Percentiles rank a stretch among this genome's conserved stretches.
phyloP scores from a whole-genome alignment of 345 rosid genomes.

The Lepidium didymum region DNA sequence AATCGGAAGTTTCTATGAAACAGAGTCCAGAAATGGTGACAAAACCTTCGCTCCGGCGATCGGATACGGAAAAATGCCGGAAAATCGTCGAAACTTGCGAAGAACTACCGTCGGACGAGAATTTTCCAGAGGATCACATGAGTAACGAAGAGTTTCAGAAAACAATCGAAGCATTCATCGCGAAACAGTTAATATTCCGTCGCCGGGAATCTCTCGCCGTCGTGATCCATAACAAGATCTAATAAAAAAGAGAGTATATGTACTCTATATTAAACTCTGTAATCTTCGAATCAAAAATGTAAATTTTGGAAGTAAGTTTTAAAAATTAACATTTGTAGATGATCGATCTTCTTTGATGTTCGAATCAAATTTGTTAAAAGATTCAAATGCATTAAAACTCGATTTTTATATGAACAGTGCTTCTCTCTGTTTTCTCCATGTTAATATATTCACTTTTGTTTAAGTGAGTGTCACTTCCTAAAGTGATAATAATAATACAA shows the following conservation, averaged over 20 bases:
- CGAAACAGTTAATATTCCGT: constrained; percentile 57
- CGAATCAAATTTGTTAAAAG: constrained; percentile 5
- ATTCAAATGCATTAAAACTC: not conserved
- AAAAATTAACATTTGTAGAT: not conserved
- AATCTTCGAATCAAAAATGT: not conserved
- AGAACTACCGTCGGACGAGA: not conserved
- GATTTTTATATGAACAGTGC: not conserved
- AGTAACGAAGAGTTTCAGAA: constrained; percentile 70
- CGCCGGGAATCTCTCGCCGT: constrained; percentile 29
- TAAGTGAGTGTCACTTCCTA: constrained; percentile 12
- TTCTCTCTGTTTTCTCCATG: not conserved
- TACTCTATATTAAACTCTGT: not conserved
- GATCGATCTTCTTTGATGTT: not conserved
- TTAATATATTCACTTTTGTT: not conserved
- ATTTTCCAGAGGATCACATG: constrained; percentile 35
- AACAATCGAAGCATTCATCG: constrained; percentile 63
- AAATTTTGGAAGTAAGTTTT: not conserved
- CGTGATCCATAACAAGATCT: constrained; percentile 17
- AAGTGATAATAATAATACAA: constrained; percentile 25
- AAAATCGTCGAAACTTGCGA: not conserved
- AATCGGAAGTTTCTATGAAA: constrained; percentile 26
- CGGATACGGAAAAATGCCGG: constrained; percentile 43
- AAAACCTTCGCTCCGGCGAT: constrained; percentile 35
- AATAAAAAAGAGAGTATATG: not conserved
- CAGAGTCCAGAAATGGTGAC: not conserved